phyloP scores from a whole-genome alignment of 2,329 filamentous ascomycete genomes.

The Aspergillus nomiae region DNA sequence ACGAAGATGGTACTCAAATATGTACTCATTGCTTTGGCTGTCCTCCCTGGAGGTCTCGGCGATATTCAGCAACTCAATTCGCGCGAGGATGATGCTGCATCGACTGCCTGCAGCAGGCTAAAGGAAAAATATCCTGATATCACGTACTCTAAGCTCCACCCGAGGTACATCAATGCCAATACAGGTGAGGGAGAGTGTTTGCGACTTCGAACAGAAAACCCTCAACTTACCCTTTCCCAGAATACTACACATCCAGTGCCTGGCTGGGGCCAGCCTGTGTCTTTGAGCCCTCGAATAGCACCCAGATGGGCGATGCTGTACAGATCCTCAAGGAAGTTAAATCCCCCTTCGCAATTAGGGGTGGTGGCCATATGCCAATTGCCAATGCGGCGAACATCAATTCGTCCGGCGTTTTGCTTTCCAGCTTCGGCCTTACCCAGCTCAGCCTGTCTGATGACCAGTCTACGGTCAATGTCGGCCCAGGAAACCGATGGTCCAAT shows the following conservation, averaged over 20 bases:
- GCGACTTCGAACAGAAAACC: no score
- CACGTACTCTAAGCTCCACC: not conserved
- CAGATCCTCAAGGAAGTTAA: not conserved
- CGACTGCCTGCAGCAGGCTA: not conserved
- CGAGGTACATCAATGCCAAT: not conserved
- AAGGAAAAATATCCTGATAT: not conserved
- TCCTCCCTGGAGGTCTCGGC: not conserved
- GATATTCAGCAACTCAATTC: not conserved
- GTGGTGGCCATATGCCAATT: slow-evolving; percentile 5
- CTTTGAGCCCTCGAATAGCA: not conserved
- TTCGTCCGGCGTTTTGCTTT: slow-evolving; percentile 1
- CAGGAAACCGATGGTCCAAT: slow-evolving; percentile 1
- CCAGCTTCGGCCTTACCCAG: not conserved
- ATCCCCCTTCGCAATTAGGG: not conserved
- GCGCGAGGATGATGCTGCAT: not conserved
- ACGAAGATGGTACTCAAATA: not conserved
- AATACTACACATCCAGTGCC: not conserved
- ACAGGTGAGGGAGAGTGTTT: not conserved
- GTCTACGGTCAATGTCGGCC: not conserved
- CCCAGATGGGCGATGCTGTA: not conserved
- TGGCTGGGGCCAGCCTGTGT: not conserved
- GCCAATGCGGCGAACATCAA: not conserved
- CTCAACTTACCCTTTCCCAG: not conserved
- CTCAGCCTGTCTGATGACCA: not conserved
- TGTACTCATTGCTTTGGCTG: not conserved